These are phyloP conservation scores for Lepidium africanum DNA, from an alignment of 345 rosid genomes.

Conservation along the genomic window DNA sequence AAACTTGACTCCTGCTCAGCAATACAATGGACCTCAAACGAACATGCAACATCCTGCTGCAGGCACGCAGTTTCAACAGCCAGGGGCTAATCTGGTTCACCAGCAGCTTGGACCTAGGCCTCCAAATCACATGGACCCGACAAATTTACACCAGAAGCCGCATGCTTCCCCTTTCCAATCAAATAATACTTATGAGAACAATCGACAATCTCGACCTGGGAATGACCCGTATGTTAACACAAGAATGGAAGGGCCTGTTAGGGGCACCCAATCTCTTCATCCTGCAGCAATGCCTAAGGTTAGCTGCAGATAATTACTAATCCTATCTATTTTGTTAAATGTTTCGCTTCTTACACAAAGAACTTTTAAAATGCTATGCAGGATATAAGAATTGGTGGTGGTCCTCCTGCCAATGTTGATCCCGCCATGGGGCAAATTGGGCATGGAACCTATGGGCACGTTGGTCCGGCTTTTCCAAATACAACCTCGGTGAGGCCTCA, in stretches of 20 bases:
- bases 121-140: constrained; percentile 48
- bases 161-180: constrained; percentile 41
- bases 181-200: constrained; percentile 45
- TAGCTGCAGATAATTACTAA: constrained; percentile 20
- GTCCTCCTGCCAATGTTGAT: constrained; percentile 37
- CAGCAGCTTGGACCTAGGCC: constrained; percentile 53
- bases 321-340: not conserved
- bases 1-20: constrained; percentile 46
- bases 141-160: constrained; percentile 49
- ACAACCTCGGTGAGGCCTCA: constrained; percentile 43
- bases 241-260: constrained; percentile 49
- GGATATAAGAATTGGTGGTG: constrained; percentile 48
- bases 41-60: constrained; percentile 42
- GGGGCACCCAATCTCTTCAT: constrained; percentile 51
- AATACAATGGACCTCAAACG: constrained; percentile 43
- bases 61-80: constrained; percentile 43
- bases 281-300: constrained; percentile 49
- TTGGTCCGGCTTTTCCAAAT: constrained; percentile 44
- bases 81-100: constrained; percentile 43
- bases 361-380: constrained; percentile 20
- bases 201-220: constrained; percentile 49
- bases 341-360: not conserved
- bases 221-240: constrained; percentile 43
- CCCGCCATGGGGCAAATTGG: constrained; percentile 38
- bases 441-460: constrained; percentile 43